Base-by-base conservation (phyloP, 2,329 filamentous ascomycete genomes). In the Hymenoscyphus fraxineus region DNA sequence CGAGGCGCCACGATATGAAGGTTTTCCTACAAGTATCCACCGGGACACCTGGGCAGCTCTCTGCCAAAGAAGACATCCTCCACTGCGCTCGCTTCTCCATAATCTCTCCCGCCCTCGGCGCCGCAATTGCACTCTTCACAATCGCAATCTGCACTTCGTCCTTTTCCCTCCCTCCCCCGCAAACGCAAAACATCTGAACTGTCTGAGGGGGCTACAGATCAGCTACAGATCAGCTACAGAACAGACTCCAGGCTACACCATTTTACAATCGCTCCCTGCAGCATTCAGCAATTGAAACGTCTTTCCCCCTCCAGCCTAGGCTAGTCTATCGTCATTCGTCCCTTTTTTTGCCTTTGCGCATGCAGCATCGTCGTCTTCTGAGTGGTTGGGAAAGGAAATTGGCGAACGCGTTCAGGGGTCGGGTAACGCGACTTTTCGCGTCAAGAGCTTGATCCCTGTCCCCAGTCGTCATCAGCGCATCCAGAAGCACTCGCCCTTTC, bases 331-430 rank as follows among this genome's bases (percentile, higher is more conserved):
- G 41, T 31, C 60, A 44, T 62, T 39, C 31, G 19, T 27, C 15
- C 27, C n/a, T 31, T n/a, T 10, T 12, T 51, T 19, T 19, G n/a
- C 13, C 19, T 51, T 51, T 22, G 44, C 44, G 62, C 39, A 47
- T 44, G 62, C 22, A 27, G n/a, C 22, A 15, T 22, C 58, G 19
- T 39, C 27, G 47, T 44, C 47, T 27, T 38, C 27, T 64, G 32
- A 65, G 56, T 65, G 63, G 63, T 59, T 35, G 59, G 16, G 55
- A 27, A 57, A 56, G 56, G 60, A 41, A 56, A 56, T 59, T 31
- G 16, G n/a, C 15, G 6, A 15, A 55, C 60, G 63, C 59, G 60
- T 62, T 27, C 35, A 35, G 35, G 35, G 35, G 35, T 35, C 35
- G 7, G 7, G 9, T 4, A 47, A 47, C 47, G 59, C 55, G 63